Percentiles rank a stretch among this genome's conserved stretches.
These are phyloP conservation scores for Iris pallida DNA, from an alignment of 116 monocot genomes.

Conservation along the genomic window DNA sequence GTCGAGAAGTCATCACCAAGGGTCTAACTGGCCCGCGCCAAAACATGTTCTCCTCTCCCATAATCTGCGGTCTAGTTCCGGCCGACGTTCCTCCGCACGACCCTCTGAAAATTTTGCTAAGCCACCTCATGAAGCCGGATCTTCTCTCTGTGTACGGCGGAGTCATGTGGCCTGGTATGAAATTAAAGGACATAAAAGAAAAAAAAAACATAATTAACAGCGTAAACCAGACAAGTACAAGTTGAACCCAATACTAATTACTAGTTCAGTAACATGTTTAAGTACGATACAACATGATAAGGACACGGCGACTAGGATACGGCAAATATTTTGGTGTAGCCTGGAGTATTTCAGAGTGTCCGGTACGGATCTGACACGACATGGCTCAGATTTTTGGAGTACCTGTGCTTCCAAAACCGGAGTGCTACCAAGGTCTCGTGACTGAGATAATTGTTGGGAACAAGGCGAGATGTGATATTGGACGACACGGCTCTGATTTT, in stretches of 20 bases:
- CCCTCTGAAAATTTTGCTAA: conserved; percentile 69
- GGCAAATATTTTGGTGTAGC: no score
- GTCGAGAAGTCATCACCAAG: conserved; percentile 32
- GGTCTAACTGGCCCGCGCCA: conserved; percentile 51
- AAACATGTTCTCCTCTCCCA: conserved; percentile 57
- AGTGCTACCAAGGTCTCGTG: no score
- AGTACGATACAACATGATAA: background rate
- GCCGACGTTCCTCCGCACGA: conserved; percentile 22
- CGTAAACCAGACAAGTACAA: no score
- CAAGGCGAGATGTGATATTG: no score
- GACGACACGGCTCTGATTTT: no score
- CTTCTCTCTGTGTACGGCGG: conserved; percentile 39
- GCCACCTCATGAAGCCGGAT: conserved; percentile 82
- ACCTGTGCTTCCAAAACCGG: no score
- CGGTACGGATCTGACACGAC: no score
- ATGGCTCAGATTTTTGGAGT: no score
- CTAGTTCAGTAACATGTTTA: background rate
- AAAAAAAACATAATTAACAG: background rate
- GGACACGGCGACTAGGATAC: background rate
- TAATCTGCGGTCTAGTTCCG: conserved; percentile 23
- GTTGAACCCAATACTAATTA: background rate
- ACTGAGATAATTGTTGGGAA: no score
- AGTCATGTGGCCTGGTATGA: conserved; percentile 33
- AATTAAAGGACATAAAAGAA: background rate
- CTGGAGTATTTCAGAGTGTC: no score